Base-by-base conservation (phyloP, 257 asterid species). In the Scutellaria minor region DNA sequence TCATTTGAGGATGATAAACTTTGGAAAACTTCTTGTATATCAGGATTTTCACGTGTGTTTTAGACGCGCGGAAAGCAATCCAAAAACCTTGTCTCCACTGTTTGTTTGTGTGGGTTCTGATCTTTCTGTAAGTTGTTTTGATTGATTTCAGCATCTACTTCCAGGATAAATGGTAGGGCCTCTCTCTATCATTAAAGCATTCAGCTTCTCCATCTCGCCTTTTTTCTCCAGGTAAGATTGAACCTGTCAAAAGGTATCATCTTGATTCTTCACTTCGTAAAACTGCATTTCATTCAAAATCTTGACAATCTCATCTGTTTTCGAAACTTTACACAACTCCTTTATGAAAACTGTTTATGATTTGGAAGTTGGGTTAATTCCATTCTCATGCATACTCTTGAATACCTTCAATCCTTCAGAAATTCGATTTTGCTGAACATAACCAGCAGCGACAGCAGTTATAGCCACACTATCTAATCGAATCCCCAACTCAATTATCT, bases 291-390 rank as follows among this genome's bases (percentile, higher is more conserved):
- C 90, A 74, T 82, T 79, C 82, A 93, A 79, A 74, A 78, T 77
- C 74, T 77, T 83, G 75, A 81, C 51, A 50, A 86, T 71, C 65
- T 90, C 96, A 66, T 84, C 89, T 63, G 95, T 78, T 39, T 59
- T 62, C 53, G 88, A 86, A 59, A 82, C 87, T 84, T 84, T 90
- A 68, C 85, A 81, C 20, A 93, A 82, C 80, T 93, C 97, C 81
- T 87, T 89, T 44, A 90, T 42, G 70, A 89, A 85, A 64, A 83
- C 50, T 10, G 70, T 45, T 50, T 79, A 87, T 1, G 90, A 83
- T 80, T 89, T 85, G 40, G 74, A 64, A 65, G 81, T 78, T 15
- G 84, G 84, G 74, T 79, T 84, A 20, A 86, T 77, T 70, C 93
- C 91, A 65, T 76, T 83, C 73, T 77, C 86, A 72, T 79, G 53